A percentile compares a stretch with the other conserved stretches of the same genome.
Conservation (phyloP, 305 asterid species). For the Fraxinus ornus region DNA sequence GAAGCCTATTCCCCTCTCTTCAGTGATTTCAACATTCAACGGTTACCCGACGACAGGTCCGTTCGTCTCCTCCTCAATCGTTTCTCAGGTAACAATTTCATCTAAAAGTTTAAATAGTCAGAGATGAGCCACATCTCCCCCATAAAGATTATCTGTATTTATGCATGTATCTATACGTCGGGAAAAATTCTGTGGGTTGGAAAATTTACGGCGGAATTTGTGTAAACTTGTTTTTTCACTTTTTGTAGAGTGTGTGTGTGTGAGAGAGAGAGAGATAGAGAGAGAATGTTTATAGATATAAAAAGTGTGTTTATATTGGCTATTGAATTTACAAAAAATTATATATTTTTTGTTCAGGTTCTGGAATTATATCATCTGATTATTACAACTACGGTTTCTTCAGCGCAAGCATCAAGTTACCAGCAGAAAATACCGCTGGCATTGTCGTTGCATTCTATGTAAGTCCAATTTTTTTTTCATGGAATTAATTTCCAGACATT, state of each 20-base stretch:
- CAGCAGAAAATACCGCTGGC: conserved; percentile 76
- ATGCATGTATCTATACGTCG: not conserved
- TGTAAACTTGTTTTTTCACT: not conserved
- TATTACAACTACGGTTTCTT: conserved; percentile 91
- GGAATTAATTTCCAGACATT: not conserved
- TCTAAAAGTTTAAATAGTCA: not conserved
- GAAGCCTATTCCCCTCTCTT: conserved; percentile 67
- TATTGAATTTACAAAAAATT: not conserved
- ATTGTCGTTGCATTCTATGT: conserved; percentile 88
- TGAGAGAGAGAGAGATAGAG: not conserved
- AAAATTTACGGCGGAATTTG: not conserved
- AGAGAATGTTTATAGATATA: no score
- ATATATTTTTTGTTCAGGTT: conserved; percentile 45
- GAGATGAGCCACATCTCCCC: not conserved
- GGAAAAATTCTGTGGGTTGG: not conserved
- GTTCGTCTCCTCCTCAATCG: conserved; percentile 76
- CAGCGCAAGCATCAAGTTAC: conserved; percentile 86
- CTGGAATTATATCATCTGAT: conserved; percentile 82
- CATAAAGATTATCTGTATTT: not conserved
- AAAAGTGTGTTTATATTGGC: not conserved
- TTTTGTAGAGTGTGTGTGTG: not conserved
- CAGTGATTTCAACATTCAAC: conserved; percentile 69
- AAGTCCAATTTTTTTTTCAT: conserved; percentile 10
- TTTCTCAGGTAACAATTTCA: conserved; percentile 46
- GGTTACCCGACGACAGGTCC: conserved; percentile 52